Percentiles rank a stretch among this genome's conserved stretches.
Evolutionary conservation across 352 stramenopile genomes (phyloP).

Genomic region (Phytophthora citricola): DNA sequence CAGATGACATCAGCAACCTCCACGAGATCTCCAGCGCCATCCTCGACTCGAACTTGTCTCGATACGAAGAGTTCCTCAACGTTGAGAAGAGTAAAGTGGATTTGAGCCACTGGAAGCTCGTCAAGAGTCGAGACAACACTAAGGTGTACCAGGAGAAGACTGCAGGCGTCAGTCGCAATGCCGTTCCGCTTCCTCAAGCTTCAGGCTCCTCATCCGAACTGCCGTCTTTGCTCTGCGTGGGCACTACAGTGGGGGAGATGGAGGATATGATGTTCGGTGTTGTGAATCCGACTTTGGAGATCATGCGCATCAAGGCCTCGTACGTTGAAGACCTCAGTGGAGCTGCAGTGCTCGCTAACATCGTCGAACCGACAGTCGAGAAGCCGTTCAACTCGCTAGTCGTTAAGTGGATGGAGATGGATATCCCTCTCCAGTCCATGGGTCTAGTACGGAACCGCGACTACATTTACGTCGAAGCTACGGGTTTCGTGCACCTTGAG

Average conservation of each 20-base stretch:
- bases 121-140: conserved; percentile 37
- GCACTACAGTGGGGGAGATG: conserved; percentile 39
- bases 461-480: conserved; percentile 60
- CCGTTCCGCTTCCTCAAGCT: conserved; percentile 20
- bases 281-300: conserved; percentile 33
- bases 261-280: conserved; percentile 52
- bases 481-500: conserved; percentile 36
- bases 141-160: conserved; percentile 33
- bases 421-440: conserved; percentile 32
- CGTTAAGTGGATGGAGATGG: conserved; percentile 47
- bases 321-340: conserved; percentile 37
- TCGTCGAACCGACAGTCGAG: conserved; percentile 28
- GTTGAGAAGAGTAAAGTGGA: conserved; percentile 29
- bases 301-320: conserved; percentile 44
- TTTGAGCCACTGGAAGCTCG: conserved; percentile 37
- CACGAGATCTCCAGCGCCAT: conserved; percentile 36
- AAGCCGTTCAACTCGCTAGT: conserved; percentile 37
- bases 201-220: conserved; percentile 23
- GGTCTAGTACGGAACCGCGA: conserved; percentile 46
- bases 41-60: conserved; percentile 36
- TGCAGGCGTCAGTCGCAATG: conserved; percentile 4
- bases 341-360: conserved; percentile 35
- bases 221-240: conserved; percentile 43
- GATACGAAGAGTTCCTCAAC: conserved; percentile 40
- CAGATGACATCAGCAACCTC: conserved; percentile 29